A percentile compares a stretch with the other conserved stretches of the same genome.
phyloP scores from a whole-genome alignment of 495 filamentous ascomycete genomes.

The Talaromyces nanjingensis region DNA sequence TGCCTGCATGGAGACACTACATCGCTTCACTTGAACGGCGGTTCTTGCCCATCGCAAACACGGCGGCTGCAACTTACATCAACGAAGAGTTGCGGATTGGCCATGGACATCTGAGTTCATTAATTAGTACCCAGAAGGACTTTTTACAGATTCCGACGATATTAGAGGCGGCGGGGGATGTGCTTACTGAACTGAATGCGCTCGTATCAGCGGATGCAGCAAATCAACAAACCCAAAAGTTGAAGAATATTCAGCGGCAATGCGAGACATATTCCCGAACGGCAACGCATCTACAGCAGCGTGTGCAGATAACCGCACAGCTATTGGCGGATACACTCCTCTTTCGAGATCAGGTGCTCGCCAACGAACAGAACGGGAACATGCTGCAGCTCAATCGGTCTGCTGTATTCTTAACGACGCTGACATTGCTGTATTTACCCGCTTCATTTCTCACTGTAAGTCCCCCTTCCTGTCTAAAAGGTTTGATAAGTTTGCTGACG shows the following conservation, averaged over 20 bases:
- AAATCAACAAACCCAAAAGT: not conserved
- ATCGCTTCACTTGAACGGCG: conserved; percentile 25
- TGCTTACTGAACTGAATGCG: conserved; percentile 17
- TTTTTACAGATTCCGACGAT: conserved; percentile 14
- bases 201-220: not conserved
- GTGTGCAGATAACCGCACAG: conserved; percentile 23
- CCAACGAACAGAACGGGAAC: conserved; percentile 27
- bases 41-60: conserved; percentile 25
- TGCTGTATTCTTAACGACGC: conserved; percentile 33
- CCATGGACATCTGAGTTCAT: conserved; percentile 17
- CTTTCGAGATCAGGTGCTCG: conserved; percentile 29
- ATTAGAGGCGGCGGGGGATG: conserved; percentile 16
- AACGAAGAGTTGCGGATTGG: conserved; percentile 24
- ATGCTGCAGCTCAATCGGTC: conserved; percentile 35
- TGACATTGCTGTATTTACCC: conserved; percentile 38
- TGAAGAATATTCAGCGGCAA: conserved; percentile 5
- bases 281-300: conserved; percentile 24
- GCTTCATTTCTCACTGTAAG: conserved; percentile 38
- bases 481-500: no score
- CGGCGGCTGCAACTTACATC: conserved; percentile 19
- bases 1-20: conserved; percentile 32
- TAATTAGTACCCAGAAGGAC: conserved; percentile 3
- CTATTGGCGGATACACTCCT: conserved; percentile 30
- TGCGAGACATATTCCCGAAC: conserved; percentile 19
- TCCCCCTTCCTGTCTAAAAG: no score